phyloP scores from a whole-genome alignment of 179 eudicot species.

The Nepenthes alata region DNA sequence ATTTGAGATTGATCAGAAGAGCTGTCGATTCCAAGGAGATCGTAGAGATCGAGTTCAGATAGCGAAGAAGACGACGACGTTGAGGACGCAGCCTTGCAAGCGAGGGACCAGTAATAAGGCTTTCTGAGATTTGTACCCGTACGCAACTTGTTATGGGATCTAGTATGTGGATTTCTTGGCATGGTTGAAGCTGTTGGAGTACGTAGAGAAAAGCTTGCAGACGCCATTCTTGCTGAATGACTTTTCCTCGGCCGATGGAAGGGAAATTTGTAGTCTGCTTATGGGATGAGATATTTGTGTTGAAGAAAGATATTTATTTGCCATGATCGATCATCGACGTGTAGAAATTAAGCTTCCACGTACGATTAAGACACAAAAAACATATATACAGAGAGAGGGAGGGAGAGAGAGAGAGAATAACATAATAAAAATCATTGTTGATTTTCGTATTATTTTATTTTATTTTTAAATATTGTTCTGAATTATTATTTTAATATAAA shows the following conservation, averaged over 20 bases:
- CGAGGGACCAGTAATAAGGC: background rate
- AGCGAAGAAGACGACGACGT: slow-evolving; percentile 19
- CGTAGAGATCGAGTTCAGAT: slow-evolving; percentile 61
- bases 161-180: background rate
- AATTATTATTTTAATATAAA: too few species aligned
- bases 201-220: slow-evolving; percentile 15
- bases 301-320: too few species aligned
- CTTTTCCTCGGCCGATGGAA: background rate
- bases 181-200: slow-evolving; percentile 8
- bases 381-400: too few species aligned
- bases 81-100: slow-evolving; percentile 24
- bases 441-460: too few species aligned
- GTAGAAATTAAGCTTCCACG: too few species aligned
- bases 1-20: slow-evolving; percentile 45
- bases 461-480: too few species aligned
- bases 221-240: slow-evolving; percentile 9
- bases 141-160: background rate
- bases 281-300: too few species aligned
- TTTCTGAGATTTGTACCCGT: background rate
- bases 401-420: too few species aligned
- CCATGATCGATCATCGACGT: too few species aligned
- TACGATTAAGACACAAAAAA: too few species aligned
- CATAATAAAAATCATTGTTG: too few species aligned
- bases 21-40: slow-evolving; percentile 67
- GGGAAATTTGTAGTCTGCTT: background rate